Evolutionary conservation across 129 eudicot species (phyloP).

Genomic region (Arctium lappa): DNA sequence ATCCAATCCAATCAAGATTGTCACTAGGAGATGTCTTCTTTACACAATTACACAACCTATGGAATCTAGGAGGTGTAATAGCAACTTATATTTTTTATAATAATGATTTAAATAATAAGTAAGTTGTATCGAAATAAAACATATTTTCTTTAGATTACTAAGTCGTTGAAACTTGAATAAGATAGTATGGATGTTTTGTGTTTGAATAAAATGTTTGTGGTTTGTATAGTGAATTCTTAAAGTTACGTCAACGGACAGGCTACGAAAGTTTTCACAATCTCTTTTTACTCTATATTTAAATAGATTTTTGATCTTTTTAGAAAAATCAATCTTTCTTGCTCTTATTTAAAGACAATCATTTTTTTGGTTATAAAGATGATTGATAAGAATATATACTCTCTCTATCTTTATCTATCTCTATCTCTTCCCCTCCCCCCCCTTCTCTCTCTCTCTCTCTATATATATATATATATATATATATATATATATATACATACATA

Average conservation of each 20-base stretch:
- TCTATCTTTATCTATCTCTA: neutral
- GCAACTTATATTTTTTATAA: neutral
- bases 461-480: too few species aligned
- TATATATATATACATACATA: too few species aligned
- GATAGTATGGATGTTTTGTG: neutral
- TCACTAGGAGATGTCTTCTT: conserved; percentile 36
- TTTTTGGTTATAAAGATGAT: neutral
- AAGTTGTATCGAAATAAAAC: neutral
- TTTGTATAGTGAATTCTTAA: neutral
- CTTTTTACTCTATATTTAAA: neutral
- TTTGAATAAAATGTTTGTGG: neutral
- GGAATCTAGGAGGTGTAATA: conserved; percentile 11
- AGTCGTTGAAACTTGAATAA: neutral
- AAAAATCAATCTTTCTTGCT: neutral
- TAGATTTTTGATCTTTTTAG: neutral
- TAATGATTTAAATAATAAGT: neutral
- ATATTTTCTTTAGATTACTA: neutral
- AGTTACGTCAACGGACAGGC: neutral
- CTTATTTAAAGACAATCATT: neutral
- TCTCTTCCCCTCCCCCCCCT: neutral
- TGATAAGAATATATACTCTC: neutral
- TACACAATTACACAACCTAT: conserved; percentile 18
- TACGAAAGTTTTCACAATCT: neutral
- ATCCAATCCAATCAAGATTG: conserved; percentile 25
- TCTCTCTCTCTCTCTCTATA: too few species aligned